Evolutionary conservation across 2,329 filamentous ascomycete genomes (phyloP).

Genomic region (Penicillium sp.): DNA sequence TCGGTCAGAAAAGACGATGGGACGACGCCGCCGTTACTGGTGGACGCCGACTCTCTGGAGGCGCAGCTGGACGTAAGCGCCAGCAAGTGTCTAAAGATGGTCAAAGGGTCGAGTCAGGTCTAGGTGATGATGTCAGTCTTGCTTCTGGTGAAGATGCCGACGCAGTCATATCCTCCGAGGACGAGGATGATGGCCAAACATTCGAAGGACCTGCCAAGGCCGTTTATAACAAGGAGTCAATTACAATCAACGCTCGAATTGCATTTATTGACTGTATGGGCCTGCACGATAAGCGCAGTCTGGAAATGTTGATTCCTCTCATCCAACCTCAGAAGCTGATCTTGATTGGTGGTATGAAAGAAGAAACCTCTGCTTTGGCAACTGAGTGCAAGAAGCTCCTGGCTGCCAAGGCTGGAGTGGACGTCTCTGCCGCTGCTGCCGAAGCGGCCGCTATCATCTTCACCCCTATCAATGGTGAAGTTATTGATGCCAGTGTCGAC

Average conservation of each 20-base stretch:
- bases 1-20: slow-evolving; percentile 95
- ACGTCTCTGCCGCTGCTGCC: slow-evolving; percentile 40
- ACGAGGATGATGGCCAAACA: slow-evolving; percentile 51
- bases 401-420: slow-evolving; percentile 40
- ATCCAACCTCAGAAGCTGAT: slow-evolving; percentile 94
- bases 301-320: slow-evolving; percentile 91
- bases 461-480: slow-evolving; percentile 70
- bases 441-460: slow-evolving; percentile 66
- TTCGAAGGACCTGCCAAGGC: slow-evolving; percentile 72
- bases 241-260: slow-evolving; percentile 71
- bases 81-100: slow-evolving; percentile 46
- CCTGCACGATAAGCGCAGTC: slow-evolving; percentile 85
- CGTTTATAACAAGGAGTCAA: slow-evolving; percentile 59
- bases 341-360: slow-evolving; percentile 74
- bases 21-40: slow-evolving; percentile 60
- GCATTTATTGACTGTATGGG: slow-evolving; percentile 90
- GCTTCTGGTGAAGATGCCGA: slow-evolving; percentile 55
- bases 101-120: slow-evolving; percentile 41
- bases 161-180: slow-evolving; percentile 55
- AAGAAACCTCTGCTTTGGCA: slow-evolving; percentile 76
- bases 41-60: slow-evolving; percentile 39
- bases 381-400: slow-evolving; percentile 72
- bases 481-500: slow-evolving; percentile 88
- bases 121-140: slow-evolving; percentile 50
- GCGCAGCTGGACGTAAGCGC: slow-evolving; percentile 56